A percentile compares a stretch with the other conserved stretches of the same genome.
phyloP scores from a whole-genome alignment of 228 moss, liverwort and hornwort species.

The Sphagnum magellanicum region DNA sequence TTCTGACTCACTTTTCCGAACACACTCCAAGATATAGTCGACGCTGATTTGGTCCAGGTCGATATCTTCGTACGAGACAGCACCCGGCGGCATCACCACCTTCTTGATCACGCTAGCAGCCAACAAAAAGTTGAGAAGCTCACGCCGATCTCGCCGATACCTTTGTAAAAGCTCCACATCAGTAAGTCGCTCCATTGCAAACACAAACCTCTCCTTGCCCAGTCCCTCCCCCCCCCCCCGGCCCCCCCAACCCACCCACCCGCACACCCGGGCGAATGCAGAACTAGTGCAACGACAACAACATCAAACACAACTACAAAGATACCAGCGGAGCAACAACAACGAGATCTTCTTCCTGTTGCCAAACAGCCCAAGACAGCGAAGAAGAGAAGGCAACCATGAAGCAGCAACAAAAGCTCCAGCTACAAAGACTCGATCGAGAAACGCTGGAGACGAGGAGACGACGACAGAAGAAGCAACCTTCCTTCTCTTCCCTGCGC shows the following conservation, averaged over 20 bases:
- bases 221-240: not conserved
- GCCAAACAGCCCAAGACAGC: too few species aligned
- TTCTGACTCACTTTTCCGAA: constrained; percentile 53
- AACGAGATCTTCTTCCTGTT: too few species aligned
- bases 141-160: constrained; percentile 85
- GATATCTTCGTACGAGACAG: constrained; percentile 84
- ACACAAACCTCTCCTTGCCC: not conserved
- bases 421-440: too few species aligned
- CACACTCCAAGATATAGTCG: constrained; percentile 86
- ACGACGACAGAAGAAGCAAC: too few species aligned
- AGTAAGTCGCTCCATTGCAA: constrained; percentile 28
- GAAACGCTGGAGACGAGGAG: too few species aligned
- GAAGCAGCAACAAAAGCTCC: too few species aligned
- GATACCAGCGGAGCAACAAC: too few species aligned
- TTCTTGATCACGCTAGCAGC: constrained; percentile 90
- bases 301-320: not conserved
- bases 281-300: not conserved
- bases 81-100: constrained; percentile 97
- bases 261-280: not conserved
- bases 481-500: too few species aligned
- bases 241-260: not conserved
- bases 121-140: constrained; percentile 76
- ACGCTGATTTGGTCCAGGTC: constrained; percentile 94
- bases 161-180: constrained; percentile 83
- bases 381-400: too few species aligned